phyloP scores from a whole-genome alignment of 2,329 filamentous ascomycete species.

The Sporothrix brunneoviolacea region DNA sequence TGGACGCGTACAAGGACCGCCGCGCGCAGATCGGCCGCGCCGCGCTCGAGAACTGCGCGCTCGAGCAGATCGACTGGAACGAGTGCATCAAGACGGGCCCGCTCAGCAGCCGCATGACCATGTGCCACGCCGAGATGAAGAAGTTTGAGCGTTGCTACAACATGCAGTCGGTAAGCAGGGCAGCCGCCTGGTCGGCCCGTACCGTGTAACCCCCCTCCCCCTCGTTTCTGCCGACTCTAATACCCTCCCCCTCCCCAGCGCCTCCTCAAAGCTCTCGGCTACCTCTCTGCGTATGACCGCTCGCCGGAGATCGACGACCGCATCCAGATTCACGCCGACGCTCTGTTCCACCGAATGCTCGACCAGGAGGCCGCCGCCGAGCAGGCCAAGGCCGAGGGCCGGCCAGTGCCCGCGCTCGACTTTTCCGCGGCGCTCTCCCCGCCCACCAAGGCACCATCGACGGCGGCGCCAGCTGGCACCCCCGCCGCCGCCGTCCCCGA shows the following conservation, averaged over 20 bases:
- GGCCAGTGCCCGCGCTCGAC: slow-evolving; percentile 39
- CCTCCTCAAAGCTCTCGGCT: slow-evolving; percentile 85
- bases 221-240: too few relatives aligned
- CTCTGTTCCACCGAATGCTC: slow-evolving; percentile 80
- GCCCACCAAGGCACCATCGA: slow-evolving; percentile 25
- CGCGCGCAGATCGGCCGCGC: slow-evolving; percentile 70
- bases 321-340: slow-evolving; percentile 94
- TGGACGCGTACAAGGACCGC: slow-evolving; percentile 78
- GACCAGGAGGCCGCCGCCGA: slow-evolving; percentile 71
- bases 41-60: slow-evolving; percentile 86
- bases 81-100: slow-evolving; percentile 73
- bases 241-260: slow-evolving; percentile 43
- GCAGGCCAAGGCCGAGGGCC: slow-evolving; percentile 57
- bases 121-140: slow-evolving; percentile 73
- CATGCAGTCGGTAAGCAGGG: slow-evolving; percentile 64
- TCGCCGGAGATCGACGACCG: slow-evolving; percentile 67
- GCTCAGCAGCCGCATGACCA: slow-evolving; percentile 61
- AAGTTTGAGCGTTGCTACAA: slow-evolving; percentile 81
- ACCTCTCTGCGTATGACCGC: slow-evolving; percentile 62
- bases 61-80: slow-evolving; percentile 77
- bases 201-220: background rate
- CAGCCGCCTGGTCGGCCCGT: background rate
- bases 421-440: slow-evolving; percentile 43
- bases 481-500: slow-evolving; percentile 14
- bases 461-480: slow-evolving; percentile 15